phyloP scores from a whole-genome alignment of 345 rosid species.

The Heritiera fomes region DNA sequence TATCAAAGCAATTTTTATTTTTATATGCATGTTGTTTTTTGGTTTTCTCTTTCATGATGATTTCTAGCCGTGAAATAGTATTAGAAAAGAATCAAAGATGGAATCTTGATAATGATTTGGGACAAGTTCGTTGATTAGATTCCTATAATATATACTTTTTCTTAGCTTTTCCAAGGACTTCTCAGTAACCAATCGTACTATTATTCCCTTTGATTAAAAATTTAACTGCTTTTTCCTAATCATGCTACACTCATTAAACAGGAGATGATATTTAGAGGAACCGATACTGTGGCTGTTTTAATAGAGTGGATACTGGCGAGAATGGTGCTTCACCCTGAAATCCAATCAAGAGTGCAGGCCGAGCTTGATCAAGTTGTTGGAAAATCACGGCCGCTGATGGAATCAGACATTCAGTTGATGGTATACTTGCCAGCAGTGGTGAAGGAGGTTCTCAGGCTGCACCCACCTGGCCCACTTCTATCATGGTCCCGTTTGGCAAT shows the following conservation, averaged over 20 bases:
- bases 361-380: constrained; percentile 67
- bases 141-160: neutral
- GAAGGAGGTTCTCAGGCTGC: constrained; percentile 76
- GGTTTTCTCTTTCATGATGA: neutral
- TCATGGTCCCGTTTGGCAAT: constrained; percentile 91
- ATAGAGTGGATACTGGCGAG: constrained; percentile 90
- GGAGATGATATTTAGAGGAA: constrained; percentile 94
- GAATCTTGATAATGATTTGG: constrained; percentile 27
- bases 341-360: constrained; percentile 64
- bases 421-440: constrained; percentile 65
- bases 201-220: neutral
- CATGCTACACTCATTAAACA: constrained; percentile 18
- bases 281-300: constrained; percentile 82
- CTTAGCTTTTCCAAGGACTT: constrained; percentile 1
- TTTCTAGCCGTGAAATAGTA: neutral
- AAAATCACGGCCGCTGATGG: constrained; percentile 49
- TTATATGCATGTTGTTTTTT: constrained; percentile 8
- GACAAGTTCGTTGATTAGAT: constrained; percentile 13
- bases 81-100: constrained; percentile 45
- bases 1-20: neutral
- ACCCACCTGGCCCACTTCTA: constrained; percentile 89
- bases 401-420: constrained; percentile 46
- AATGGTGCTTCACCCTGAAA: constrained; percentile 63
- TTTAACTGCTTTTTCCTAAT: neutral
- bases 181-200: neutral